Base-by-base conservation (phyloP, 2,329 filamentous ascomycete genomes). In the Penicillium sp. region DNA sequence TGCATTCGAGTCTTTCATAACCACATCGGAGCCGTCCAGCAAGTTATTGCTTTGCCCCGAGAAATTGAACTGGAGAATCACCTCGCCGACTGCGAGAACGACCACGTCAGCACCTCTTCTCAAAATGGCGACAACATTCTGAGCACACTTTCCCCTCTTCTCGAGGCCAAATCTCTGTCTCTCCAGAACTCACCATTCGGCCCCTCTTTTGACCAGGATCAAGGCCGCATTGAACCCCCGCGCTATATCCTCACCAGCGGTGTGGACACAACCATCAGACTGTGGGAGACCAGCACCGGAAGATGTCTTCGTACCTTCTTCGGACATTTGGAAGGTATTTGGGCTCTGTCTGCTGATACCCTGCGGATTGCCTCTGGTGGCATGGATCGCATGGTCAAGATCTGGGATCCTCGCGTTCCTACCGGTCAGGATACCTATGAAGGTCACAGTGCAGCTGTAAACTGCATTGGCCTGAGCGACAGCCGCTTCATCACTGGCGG, bases 21-120 rank as follows among this genome's bases (percentile, higher is more conserved):
- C 7, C 94, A 99, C 69, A 92, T 97, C 16, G 94, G 92, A 16
- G 92, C 96, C 69, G 92, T 97, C 5, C 94, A 99, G 72, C 92
- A 97, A 75, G 87, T 97, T 11, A 78, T 96, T 7, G 83, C 90
- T 1, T 83, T 97, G 65, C 92, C 93, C 0, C 82, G 85, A 8
- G 92, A 96, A 70, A 96, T 96, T 67, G 92, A 97, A 71, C 87
- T 93, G 2, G 92, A 96, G 67, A 90, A 92, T 59, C 82, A 84
- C 50, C 80, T 82, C 46, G 75, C 78, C 46, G 76, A 81, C 49
- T 79, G 81, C 9, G 79, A 82, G 36, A 89, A 91, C 57, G 78
- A 81, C 50, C 80, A 81, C 53, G 70, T 79, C 66, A 68, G 79
- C 66, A 64, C 68, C 0, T 59, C 64, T 3, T 71, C 70, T 7